Conservation (phyloP, 1,284 basidiomycete genomes). For the Leucoagaricus sp. region DNA sequence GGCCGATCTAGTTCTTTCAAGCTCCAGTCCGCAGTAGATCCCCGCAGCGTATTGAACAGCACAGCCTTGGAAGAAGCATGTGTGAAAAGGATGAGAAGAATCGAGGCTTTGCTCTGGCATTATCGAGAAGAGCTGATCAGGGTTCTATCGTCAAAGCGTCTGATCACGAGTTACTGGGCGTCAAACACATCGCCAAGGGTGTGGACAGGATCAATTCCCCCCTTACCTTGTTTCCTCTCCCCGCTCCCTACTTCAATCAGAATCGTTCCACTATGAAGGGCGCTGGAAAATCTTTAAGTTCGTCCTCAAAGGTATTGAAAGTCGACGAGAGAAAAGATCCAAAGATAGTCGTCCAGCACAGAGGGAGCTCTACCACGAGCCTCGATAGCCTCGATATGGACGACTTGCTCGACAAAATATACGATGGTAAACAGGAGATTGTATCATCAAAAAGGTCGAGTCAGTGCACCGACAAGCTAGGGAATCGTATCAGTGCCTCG, state of each 20-base stretch:
- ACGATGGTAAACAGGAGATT: slow-evolving; percentile 26
- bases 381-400: slow-evolving; percentile 1
- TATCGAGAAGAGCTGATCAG: not conserved
- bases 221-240: not conserved
- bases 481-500: slow-evolving; percentile 28
- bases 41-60: not conserved
- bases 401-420: slow-evolving; percentile 20
- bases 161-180: not conserved
- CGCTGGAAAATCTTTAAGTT: not conserved
- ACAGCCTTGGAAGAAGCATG: too few relatives aligned
- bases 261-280: too few relatives aligned
- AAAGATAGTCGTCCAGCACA: not conserved
- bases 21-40: not conserved
- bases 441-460: slow-evolving; percentile 47
- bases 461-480: slow-evolving; percentile 43
- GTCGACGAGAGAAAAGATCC: not conserved
- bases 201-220: slow-evolving; percentile 2
- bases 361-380: not conserved
- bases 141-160: not conserved
- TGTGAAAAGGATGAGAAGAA: too few relatives aligned
- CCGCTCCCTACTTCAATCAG: not conserved
- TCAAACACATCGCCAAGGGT: too few relatives aligned
- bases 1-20: not conserved
- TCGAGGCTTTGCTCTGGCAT: not conserved
- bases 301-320: not conserved